Evolutionary conservation across 805 yeast genomes (phyloP).

Genomic region (Kregervanrija pseudodelftensis): DNA sequence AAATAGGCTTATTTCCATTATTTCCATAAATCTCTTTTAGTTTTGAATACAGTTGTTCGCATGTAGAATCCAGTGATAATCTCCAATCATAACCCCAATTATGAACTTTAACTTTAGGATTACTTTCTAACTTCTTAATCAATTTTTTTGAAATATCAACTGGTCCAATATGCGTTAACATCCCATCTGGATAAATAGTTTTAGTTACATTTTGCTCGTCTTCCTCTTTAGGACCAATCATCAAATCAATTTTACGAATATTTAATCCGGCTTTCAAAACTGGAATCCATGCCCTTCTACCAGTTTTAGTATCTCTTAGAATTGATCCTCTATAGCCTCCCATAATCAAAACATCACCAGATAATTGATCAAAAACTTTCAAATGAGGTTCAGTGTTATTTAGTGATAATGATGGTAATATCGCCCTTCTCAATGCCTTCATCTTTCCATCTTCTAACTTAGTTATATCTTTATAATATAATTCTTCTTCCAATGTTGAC

Average conservation of each 20-base stretch:
- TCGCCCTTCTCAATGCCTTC: constrained; percentile 60
- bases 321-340: constrained; percentile 90
- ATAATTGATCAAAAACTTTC: constrained; percentile 49
- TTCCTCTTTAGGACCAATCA: constrained; percentile 63
- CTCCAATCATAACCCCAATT: constrained; percentile 96
- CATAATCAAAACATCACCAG: constrained; percentile 72
- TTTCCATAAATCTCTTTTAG: constrained; percentile 37
- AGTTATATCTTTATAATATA: constrained; percentile 43
- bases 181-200: constrained; percentile 61
- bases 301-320: constrained; percentile 56
- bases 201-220: constrained; percentile 41
- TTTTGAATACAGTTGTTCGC: constrained; percentile 44
- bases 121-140: constrained; percentile 43
- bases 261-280: constrained; percentile 72
- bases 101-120: constrained; percentile 54
- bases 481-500: constrained; percentile 57
- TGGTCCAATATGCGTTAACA: constrained; percentile 80
- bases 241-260: constrained; percentile 58
- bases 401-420: constrained; percentile 28
- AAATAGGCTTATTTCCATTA: constrained; percentile 47
- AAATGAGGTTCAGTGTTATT: constrained; percentile 18
- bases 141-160: constrained; percentile 67
- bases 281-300: constrained; percentile 79
- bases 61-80: constrained; percentile 51
- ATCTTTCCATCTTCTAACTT: constrained; percentile 62